These are phyloP conservation scores for Bassia scoparia DNA, from an alignment of 148 eudicot genomes.

Conservation along the genomic window DNA sequence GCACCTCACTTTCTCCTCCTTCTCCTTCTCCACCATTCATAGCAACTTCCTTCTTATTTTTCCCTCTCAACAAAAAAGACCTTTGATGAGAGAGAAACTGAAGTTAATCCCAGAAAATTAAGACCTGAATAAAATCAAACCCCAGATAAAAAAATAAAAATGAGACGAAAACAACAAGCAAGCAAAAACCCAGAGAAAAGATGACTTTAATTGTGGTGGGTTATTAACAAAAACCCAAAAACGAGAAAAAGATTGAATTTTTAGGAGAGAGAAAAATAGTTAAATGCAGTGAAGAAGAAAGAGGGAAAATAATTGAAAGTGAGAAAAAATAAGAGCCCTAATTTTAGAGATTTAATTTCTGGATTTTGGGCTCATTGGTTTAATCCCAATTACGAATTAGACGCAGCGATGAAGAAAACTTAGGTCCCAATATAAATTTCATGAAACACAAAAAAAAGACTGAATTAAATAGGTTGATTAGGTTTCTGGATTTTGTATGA, in stretches of 20 bases:
- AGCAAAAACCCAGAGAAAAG: conserved; percentile 12
- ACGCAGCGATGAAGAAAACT: no score
- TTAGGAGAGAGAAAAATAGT: not conserved
- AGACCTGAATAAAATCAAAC: not conserved
- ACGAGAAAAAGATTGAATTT: not conserved
- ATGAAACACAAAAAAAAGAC: no score
- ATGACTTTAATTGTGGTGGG: not conserved
- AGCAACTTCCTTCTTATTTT: not conserved
- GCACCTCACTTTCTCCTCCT: conserved; percentile 19
- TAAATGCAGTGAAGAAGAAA: not conserved
- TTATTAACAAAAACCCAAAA: not conserved
- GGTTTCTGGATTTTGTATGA: no score
- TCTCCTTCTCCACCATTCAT: conserved; percentile 45
- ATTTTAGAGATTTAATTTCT: conserved; percentile 16
- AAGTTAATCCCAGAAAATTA: no score
- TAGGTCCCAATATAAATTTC: no score
- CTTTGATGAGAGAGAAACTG: conserved; percentile 4
- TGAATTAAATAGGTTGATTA: no score
- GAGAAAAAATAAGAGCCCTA: conserved; percentile 25
- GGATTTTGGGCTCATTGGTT: no score
- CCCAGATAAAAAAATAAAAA: not conserved
- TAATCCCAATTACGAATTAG: no score
- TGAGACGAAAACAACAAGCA: not conserved
- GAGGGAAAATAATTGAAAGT: not conserved
- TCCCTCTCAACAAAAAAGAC: not conserved